Conservation (phyloP, 2,329 filamentous ascomycete species). For the Apiospora kogelbergensis region DNA sequence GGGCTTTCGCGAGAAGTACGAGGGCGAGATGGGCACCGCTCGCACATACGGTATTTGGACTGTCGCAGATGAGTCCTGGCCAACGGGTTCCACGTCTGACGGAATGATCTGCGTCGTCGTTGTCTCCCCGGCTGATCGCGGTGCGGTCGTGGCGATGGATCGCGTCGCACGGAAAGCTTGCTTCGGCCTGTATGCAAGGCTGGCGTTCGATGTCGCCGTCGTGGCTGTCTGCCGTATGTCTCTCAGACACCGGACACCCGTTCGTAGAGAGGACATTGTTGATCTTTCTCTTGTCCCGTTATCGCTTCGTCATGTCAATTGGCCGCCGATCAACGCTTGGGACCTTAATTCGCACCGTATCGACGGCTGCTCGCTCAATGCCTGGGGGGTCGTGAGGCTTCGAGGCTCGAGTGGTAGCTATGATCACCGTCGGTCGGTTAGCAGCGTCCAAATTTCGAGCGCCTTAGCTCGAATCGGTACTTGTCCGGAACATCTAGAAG, state of each 20-base stretch:
- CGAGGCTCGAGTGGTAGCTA: neutral
- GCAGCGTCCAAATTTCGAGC: neutral
- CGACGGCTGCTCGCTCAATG: slow-evolving; percentile 4
- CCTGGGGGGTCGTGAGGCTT: neutral
- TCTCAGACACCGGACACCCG: slow-evolving; percentile 30
- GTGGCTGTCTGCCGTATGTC: slow-evolving; percentile 20
- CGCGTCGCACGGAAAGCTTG: slow-evolving; percentile 8
- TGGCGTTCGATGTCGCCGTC: slow-evolving; percentile 16
- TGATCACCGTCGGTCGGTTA: too few relatives aligned
- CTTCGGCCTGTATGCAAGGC: slow-evolving; percentile 13
- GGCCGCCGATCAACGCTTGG: neutral
- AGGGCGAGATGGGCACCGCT: slow-evolving; percentile 78
- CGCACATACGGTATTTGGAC: slow-evolving; percentile 55
- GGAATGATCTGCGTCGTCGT: neutral
- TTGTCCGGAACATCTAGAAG: neutral
- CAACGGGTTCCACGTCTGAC: neutral
- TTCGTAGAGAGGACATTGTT: slow-evolving; percentile 32
- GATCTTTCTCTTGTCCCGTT: slow-evolving; percentile 12
- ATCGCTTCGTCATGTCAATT: slow-evolving; percentile 12
- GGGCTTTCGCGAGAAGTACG: slow-evolving; percentile 91
- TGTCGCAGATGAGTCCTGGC: neutral
- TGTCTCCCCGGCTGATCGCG: neutral
- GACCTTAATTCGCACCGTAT: neutral
- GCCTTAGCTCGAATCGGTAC: neutral
- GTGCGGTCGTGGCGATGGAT: slow-evolving; percentile 11